phyloP scores from a whole-genome alignment of 1,284 basidiomycete species.

The Cryptococcus maquisensis region DNA sequence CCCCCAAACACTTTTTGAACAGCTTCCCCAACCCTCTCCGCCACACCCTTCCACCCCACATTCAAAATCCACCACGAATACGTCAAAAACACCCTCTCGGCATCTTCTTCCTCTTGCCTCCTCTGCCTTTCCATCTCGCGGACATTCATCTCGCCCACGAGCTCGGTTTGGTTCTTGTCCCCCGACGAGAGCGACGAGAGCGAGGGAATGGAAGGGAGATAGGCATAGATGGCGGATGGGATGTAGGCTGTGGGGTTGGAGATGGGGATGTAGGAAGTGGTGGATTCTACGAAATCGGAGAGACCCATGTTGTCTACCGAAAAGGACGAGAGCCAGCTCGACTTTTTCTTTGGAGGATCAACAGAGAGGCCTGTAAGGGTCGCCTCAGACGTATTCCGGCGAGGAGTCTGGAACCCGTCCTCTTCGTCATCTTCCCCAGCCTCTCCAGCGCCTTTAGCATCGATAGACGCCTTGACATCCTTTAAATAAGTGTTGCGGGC shows the following conservation, averaged over 20 bases:
- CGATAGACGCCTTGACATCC: slow-evolving; percentile 24
- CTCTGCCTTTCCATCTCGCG: slow-evolving; percentile 15
- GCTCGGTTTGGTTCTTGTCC: not conserved
- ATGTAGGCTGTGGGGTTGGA: slow-evolving; percentile 19
- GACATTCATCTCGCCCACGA: not conserved
- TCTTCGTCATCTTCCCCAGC: not conserved
- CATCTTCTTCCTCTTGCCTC: slow-evolving; percentile 26
- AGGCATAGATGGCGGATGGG: slow-evolving; percentile 9
- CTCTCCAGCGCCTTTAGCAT: not conserved
- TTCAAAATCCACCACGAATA: slow-evolving; percentile 49
- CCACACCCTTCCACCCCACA: slow-evolving; percentile 44
- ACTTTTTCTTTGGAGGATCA: not conserved
- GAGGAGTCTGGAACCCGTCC: slow-evolving; percentile 2
- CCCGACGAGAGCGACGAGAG: not conserved
- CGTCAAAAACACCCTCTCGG: slow-evolving; percentile 44
- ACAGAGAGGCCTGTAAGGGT: not conserved
- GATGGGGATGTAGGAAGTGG: slow-evolving; percentile 11
- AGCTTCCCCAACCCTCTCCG: slow-evolving; percentile 30
- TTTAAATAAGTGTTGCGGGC: slow-evolving; percentile 40
- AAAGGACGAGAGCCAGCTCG: slow-evolving; percentile 30
- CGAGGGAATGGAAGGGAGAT: slow-evolving; percentile 3
- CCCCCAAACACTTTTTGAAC: slow-evolving; percentile 40
- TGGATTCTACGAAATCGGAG: slow-evolving; percentile 21
- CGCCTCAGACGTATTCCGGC: not conserved
- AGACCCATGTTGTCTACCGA: slow-evolving; percentile 34